phyloP scores from a whole-genome alignment of 2,329 filamentous ascomycete genomes.

The Pestalotiopsis sp. region DNA sequence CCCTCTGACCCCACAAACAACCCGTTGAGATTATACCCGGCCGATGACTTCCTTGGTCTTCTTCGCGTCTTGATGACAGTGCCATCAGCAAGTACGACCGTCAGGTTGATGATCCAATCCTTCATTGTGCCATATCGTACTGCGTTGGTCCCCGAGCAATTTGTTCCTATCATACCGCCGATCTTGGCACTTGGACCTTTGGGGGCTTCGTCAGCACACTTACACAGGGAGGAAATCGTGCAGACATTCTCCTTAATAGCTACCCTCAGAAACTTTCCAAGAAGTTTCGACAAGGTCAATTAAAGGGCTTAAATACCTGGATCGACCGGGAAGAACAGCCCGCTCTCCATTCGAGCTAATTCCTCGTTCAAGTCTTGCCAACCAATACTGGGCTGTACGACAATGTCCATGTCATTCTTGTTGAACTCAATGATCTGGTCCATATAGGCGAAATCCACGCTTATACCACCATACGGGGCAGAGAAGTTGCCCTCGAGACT shows the following conservation, averaged over 20 bases:
- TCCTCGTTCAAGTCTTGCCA: conserved; percentile 87
- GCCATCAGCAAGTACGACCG: conserved; percentile 78
- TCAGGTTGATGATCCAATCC: conserved; percentile 84
- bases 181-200: conserved; percentile 69
- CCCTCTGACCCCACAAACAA: conserved; percentile 83
- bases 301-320: conserved; percentile 59
- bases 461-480: conserved; percentile 83
- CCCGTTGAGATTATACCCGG: conserved; percentile 81
- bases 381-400: conserved; percentile 88
- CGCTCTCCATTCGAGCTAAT: conserved; percentile 67
- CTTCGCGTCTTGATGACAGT: conserved; percentile 78
- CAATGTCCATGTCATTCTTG: conserved; percentile 87
- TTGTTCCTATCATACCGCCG: conserved; percentile 82
- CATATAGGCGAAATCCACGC: conserved; percentile 89
- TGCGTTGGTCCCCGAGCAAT: conserved; percentile 77
- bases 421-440: conserved; percentile 79
- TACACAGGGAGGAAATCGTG: background rate
- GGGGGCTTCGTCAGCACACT: background rate
- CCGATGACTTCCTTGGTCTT: conserved; percentile 78
- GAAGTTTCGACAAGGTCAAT: background rate
- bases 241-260: no score
- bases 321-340: conserved; percentile 90
- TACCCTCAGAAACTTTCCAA: background rate
- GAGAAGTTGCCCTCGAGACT: conserved; percentile 91
- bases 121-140: conserved; percentile 86